Percentiles rank a stretch among this genome's conserved stretches.
Conservation (phyloP, 2,329 filamentous ascomycete species). For the Verticillium nubilum region DNA sequence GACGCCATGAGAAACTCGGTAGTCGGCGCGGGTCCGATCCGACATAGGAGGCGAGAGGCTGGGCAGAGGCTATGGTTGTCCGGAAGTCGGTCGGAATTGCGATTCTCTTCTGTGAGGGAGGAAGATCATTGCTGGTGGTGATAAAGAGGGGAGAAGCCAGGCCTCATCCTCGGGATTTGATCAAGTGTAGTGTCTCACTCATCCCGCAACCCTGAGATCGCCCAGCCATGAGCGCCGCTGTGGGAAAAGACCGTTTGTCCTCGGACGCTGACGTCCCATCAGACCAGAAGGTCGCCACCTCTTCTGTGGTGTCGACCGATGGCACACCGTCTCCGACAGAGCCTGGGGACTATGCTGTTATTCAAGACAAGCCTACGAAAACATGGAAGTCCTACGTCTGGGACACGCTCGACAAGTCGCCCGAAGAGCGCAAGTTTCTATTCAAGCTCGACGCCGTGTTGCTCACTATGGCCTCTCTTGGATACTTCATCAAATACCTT, state of each 20-base stretch:
- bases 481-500: constrained; percentile 21
- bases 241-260: neutral
- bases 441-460: constrained; percentile 37
- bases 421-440: constrained; percentile 32
- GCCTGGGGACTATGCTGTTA: constrained; percentile 1
- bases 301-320: neutral
- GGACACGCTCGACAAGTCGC: constrained; percentile 39
- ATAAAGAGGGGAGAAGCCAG: neutral
- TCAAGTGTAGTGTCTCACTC: neutral
- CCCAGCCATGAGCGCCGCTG: neutral
- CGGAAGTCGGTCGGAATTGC: neutral
- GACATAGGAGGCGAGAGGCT: neutral
- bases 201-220: neutral
- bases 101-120: neutral
- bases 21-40: neutral
- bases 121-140: neutral
- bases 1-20: neutral
- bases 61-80: neutral
- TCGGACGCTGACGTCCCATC: neutral
- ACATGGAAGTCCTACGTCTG: constrained; percentile 44
- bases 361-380: constrained; percentile 23
- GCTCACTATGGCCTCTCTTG: constrained; percentile 24
- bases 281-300: neutral
- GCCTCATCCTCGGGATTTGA: neutral
- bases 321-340: neutral